Base-by-base conservation (phyloP, 2,329 filamentous ascomycete genomes). In the Plenodomus biglobosus region DNA sequence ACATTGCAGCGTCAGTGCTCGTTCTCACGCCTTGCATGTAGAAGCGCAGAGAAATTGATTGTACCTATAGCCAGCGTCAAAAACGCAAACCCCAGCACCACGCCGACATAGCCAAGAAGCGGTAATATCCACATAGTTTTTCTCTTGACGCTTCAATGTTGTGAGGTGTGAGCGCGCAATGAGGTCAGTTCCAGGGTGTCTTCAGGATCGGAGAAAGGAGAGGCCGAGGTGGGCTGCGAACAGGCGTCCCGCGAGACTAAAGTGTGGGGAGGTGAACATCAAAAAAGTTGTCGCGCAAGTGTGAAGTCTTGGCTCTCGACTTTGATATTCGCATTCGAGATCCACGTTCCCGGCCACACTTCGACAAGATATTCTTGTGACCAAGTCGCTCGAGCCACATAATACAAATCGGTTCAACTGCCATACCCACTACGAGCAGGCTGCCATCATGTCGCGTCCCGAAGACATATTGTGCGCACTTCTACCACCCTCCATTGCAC, bases 101-200 rank as follows among this genome's bases (percentile, higher is more conserved):
- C 85, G 66, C 94, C 94, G 27, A 91, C 73, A 68, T 96, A 96
- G 65, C 94, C 94, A 65, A 99, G 78, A 37, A 97, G 77, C 64
- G 92, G 92, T 67, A 99, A 78, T 77, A 99, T 90, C 90, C 92
- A 97, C 94, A 97, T 96, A 57, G n/a, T n/a, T 56, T 83, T 35
- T 22, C 41, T 37, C 37, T 40, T 37, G 40, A 39, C 34, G 24
- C 38, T 38, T 40, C 19, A 21, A 20, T 39, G 41, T 34, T 37
- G 42, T 35, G 52, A 45, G 42, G 48, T 49, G 41, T 48, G 37
- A 36, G 53, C 55, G 54, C n/a, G n/a, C n/a, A n/a, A 62, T 61
- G 59, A 62, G 59, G 59, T 62, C 49, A 59, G 54, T 49, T 46
- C 50, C 56, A 59, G 61, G 61, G 59, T 62, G 61, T 55, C 59